phyloP scores from a whole-genome alignment of 2,329 filamentous ascomycete species.

The Neophaeococcomyces mojaviensis region DNA sequence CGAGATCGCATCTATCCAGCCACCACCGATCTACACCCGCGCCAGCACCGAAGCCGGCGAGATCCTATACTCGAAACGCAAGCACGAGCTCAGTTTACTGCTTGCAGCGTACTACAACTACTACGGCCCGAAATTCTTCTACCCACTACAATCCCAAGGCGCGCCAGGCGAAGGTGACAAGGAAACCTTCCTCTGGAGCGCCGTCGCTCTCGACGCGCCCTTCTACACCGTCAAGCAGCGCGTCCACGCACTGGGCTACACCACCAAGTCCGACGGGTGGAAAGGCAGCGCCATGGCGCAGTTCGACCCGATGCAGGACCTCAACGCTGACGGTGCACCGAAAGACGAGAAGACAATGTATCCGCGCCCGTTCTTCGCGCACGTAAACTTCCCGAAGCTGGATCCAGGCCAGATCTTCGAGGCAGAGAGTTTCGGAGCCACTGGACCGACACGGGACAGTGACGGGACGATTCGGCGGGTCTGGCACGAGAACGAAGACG shows the following conservation, averaged over 20 bases:
- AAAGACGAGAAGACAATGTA: constrained; percentile 24
- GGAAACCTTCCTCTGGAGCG: constrained; percentile 43
- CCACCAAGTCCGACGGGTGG: constrained; percentile 23
- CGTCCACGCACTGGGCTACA: constrained; percentile 29
- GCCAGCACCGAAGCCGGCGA: constrained; percentile 39
- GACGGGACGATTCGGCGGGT: constrained; percentile 29
- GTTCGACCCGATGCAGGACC: constrained; percentile 31
- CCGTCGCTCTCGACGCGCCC: constrained; percentile 31
- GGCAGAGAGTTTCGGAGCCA: constrained; percentile 24
- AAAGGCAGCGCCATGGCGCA: constrained; percentile 34
- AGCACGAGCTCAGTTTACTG: constrained; percentile 36
- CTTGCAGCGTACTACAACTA: constrained; percentile 45
- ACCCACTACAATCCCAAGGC: constrained; percentile 40
- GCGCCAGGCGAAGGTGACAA: constrained; percentile 45
- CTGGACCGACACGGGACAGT: constrained; percentile 25
- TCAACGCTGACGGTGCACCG: constrained; percentile 21
- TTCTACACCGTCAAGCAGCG: constrained; percentile 37
- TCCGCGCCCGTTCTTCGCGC: constrained; percentile 33
- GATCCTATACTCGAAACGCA: constrained; percentile 38
- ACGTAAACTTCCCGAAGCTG: constrained; percentile 35
- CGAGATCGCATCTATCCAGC: constrained; percentile 30
- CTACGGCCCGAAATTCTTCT: constrained; percentile 40
- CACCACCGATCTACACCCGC: constrained; percentile 27
- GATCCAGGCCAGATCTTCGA: constrained; percentile 32
- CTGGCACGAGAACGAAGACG: constrained; percentile 26